These are phyloP conservation scores for Aspergillus sp. DNA, from an alignment of 2,329 filamentous ascomycete species.

Conservation along the genomic window DNA sequence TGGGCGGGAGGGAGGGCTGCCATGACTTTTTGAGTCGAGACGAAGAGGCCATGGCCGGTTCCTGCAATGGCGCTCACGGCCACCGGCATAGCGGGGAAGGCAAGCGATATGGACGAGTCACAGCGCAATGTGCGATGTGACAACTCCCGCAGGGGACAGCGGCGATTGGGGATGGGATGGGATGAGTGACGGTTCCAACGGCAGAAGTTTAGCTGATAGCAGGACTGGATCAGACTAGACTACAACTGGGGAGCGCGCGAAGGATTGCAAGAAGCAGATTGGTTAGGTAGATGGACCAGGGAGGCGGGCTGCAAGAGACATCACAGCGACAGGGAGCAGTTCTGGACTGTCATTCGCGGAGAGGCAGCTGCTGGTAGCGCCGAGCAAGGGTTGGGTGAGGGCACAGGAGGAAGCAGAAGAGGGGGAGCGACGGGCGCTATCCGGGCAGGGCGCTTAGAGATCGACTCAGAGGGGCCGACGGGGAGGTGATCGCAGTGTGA, in stretches of 20 bases:
- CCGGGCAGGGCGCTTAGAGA: constrained; percentile 30
- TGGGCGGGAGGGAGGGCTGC: constrained; percentile 22
- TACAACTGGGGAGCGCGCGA: constrained; percentile 1
- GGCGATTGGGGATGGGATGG: not conserved
- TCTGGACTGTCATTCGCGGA: constrained; percentile 30
- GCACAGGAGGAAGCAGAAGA: not conserved
- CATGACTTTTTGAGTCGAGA: constrained; percentile 36
- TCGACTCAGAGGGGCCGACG: constrained; percentile 8
- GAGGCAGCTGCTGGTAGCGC: constrained; percentile 30
- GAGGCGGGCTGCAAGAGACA: constrained; percentile 35
- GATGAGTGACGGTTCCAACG: no score
- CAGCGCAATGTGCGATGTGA: constrained; percentile 33
- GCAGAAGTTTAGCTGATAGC: no score
- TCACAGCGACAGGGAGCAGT: constrained; percentile 26
- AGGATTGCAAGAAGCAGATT: constrained; percentile 8
- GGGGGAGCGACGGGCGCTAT: constrained; percentile 13
- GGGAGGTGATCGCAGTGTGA: constrained; percentile 15
- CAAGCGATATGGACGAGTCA: constrained; percentile 29
- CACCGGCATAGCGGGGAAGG: constrained; percentile 14
- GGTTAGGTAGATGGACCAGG: constrained; percentile 11
- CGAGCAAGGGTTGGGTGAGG: constrained; percentile 30
- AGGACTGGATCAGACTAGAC: no score
- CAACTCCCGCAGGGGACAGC: constrained; percentile 29
- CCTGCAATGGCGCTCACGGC: constrained; percentile 20
- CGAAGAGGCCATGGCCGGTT: constrained; percentile 16